Evolutionary conservation across 164 flowering plant genomes (phyloP).

Genomic region (Liriodendron chinense): DNA sequence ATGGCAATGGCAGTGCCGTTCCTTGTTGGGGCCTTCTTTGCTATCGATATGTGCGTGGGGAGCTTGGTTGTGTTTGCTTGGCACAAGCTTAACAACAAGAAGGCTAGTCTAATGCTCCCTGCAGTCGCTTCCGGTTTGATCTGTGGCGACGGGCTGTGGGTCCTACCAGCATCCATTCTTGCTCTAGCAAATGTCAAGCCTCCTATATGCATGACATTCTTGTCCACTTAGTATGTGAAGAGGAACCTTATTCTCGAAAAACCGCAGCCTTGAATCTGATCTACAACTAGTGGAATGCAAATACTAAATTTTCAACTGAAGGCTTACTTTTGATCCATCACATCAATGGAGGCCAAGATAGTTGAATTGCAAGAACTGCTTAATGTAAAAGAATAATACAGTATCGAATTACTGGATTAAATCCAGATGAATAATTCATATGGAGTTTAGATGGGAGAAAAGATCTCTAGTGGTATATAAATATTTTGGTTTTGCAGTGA

Average conservation of each 20-base stretch:
- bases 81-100: conserved; percentile 49
- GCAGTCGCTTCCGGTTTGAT: conserved; percentile 50
- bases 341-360: not conserved
- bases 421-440: not conserved
- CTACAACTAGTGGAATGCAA: not conserved
- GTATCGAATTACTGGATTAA: too few relatives aligned
- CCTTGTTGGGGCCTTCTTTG: conserved; percentile 81
- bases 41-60: conserved; percentile 91
- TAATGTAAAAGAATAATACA: not conserved
- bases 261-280: not conserved
- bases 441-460: not conserved
- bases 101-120: conserved; percentile 56
- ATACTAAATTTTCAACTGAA: not conserved
- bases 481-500: too few relatives aligned
- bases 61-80: conserved; percentile 70
- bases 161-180: conserved; percentile 31
- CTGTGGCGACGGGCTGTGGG: conserved; percentile 39
- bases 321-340: not conserved
- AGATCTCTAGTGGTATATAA: too few relatives aligned
- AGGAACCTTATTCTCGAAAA: not conserved
- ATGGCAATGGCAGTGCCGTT: conserved; percentile 99
- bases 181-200: conserved; percentile 31
- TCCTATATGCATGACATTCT: conserved; percentile 68
- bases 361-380: not conserved
- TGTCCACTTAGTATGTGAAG: conserved; percentile 18